Evolutionary conservation across 2,329 filamentous ascomycete genomes (phyloP).

Genomic region (Sordariomycetes sp.): DNA sequence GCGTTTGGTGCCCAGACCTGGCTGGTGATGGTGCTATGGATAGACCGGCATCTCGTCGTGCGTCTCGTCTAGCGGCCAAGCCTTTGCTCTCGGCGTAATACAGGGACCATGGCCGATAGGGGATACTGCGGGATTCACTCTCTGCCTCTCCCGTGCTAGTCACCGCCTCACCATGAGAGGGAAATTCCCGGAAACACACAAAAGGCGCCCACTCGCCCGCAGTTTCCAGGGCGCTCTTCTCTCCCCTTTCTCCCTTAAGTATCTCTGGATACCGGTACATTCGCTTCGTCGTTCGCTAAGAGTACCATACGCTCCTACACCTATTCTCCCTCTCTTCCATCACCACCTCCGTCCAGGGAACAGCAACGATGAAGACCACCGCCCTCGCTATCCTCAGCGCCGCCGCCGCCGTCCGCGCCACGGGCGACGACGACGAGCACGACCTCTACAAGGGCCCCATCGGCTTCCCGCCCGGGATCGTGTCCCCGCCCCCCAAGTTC

Average conservation of each 20-base stretch:
- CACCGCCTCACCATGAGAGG: not conserved
- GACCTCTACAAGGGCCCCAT: constrained; percentile 9
- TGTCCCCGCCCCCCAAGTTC: constrained; percentile 8
- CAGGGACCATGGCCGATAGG: not conserved
- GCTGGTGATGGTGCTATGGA: not conserved
- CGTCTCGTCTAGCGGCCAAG: not conserved
- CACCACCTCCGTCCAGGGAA: not conserved
- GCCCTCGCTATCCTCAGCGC: constrained; percentile 9
- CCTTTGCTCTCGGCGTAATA: not conserved
- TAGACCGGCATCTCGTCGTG: not conserved
- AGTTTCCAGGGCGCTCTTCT: not conserved
- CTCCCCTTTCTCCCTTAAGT: constrained; percentile 8
- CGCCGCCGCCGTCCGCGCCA: constrained; percentile 7
- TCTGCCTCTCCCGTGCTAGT: not conserved
- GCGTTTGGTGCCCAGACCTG: not conserved
- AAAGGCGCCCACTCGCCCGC: constrained; percentile 6
- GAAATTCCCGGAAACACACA: constrained; percentile 1
- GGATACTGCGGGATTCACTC: not conserved
- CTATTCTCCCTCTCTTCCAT: not conserved
- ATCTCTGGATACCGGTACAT: constrained; percentile 13
- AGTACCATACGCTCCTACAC: not conserved
- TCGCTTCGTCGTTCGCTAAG: constrained; percentile 11
- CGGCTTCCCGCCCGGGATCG: constrained; percentile 12
- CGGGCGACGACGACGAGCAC: not conserved
- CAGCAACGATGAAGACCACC: constrained; percentile 9